phyloP scores from a whole-genome alignment of 495 filamentous ascomycete genomes.

The Penicillium dipodomyicola region DNA sequence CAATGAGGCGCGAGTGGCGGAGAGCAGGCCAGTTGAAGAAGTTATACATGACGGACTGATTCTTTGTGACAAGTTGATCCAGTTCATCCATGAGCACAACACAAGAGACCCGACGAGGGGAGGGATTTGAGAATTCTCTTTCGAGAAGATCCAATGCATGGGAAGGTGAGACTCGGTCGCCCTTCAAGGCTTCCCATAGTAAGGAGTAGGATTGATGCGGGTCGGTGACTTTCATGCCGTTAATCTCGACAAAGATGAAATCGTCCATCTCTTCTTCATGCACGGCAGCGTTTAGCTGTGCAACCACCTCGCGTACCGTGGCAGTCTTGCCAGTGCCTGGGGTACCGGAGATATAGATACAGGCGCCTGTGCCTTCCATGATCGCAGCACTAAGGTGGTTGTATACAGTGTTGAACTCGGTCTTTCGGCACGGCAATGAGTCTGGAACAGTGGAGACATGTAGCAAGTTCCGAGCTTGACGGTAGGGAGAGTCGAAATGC shows the following conservation, averaged over 20 bases:
- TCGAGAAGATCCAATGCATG: constrained; percentile 91
- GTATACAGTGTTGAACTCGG: constrained; percentile 88
- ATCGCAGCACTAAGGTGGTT: constrained; percentile 93
- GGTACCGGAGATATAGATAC: constrained; percentile 99
- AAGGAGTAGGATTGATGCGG: constrained; percentile 94
- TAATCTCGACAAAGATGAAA: constrained; percentile 99
- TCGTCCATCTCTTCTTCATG: constrained; percentile 91
- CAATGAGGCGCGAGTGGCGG: constrained; percentile 86
- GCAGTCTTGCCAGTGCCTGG: constrained; percentile 99
- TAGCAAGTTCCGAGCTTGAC: constrained; percentile 80
- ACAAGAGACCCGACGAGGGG: constrained; percentile 86
- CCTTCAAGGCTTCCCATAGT: constrained; percentile 93
- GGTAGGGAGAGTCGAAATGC: constrained; percentile 80
- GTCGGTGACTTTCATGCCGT: constrained; percentile 99
- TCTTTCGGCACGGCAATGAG: constrained; percentile 86
- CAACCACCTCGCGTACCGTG: constrained; percentile 92
- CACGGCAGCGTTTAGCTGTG: constrained; percentile 81
- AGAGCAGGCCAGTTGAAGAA: constrained; percentile 99
- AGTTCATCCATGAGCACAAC: constrained; percentile 99
- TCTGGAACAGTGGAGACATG: constrained; percentile 92
- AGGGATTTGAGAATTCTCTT: constrained; percentile 85
- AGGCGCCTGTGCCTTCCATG: constrained; percentile 85
- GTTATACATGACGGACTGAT: constrained; percentile 99
- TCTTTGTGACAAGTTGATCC: constrained; percentile 95
- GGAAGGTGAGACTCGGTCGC: constrained; percentile 85